Evolutionary conservation across 2,329 filamentous ascomycete species (phyloP).

Genomic region (Aspergillus jensenii): DNA sequence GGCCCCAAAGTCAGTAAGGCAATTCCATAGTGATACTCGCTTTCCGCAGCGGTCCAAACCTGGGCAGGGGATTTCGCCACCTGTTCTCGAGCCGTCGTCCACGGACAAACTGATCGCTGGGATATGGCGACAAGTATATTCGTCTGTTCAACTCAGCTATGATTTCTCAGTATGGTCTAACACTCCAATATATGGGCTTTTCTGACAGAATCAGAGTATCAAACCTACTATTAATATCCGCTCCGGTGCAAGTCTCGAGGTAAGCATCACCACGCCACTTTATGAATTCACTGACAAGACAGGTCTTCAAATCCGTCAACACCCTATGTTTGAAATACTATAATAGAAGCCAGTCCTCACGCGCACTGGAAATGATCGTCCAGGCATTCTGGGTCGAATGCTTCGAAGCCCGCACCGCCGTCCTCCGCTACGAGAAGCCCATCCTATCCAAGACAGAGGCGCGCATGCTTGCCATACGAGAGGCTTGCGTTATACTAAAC

Average conservation of each 20-base stretch:
- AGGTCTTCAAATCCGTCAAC: constrained; percentile 25
- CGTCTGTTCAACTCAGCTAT: constrained; percentile 18
- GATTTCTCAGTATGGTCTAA: constrained; percentile 14
- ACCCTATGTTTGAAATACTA: constrained; percentile 27
- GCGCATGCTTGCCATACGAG: constrained; percentile 53
- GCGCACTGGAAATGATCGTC: constrained; percentile 60
- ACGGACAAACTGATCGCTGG: constrained; percentile 51
- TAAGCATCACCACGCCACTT: background rate
- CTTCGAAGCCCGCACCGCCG: constrained; percentile 52
- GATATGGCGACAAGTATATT: constrained; percentile 52
- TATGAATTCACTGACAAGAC: background rate
- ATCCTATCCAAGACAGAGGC: constrained; percentile 48
- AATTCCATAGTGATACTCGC: constrained; percentile 26
- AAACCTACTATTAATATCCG: constrained; percentile 18
- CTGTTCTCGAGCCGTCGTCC: constrained; percentile 48
- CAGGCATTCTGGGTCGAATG: constrained; percentile 59
- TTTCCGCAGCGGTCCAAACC: constrained; percentile 25
- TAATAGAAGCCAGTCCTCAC: constrained; percentile 51
- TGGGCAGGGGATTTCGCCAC: constrained; percentile 31
- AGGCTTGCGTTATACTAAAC: constrained; percentile 54
- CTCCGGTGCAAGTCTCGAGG: constrained; percentile 19
- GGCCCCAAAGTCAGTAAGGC: constrained; percentile 14
- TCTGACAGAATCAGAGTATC: constrained; percentile 2
- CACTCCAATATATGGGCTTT: background rate
- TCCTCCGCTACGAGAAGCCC: constrained; percentile 40